Evolutionary conservation across 2,329 filamentous ascomycete genomes (phyloP), one percentile per base, ranked within the genome.

Genomic region (Penicillium sp.): DNA sequence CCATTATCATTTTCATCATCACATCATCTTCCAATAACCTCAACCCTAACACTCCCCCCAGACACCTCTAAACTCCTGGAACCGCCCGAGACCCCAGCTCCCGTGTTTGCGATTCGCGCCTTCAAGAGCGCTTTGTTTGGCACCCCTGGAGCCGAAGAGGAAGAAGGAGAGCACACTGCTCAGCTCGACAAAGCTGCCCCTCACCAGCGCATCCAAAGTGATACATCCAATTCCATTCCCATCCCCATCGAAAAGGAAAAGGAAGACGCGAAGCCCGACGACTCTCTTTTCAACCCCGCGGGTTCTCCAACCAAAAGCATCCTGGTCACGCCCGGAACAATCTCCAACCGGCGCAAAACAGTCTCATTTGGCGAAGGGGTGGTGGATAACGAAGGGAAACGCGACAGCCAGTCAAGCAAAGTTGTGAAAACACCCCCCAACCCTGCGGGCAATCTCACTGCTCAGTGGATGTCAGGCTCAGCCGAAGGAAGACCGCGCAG

Each of bases 101-200:
- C 85, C 43, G 78, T 87, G 19, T 89, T 89, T 67, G 85, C 85
- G 16, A 81, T 87, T 52, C 85, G 86, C 64, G 86, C 86, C 14
- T 86, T 88, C 71, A 86, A 84, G 64, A 83, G 85, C 56, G 83
- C 84, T 39, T 72, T 88, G 52, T 87, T 86, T 71, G 85, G 85
- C 23, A 87, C 85, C 0, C 85, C 85, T 13, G 80, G 81, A 19
- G 79, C 79, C 10, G 75, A 79, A 36, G 77, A 82, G 26, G 72
- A 73, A 64, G 72, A 73, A 64, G 71, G 9, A 65, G 63, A 65
- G 29, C 49, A 31, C 58, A 54, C 51, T 5, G 39, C 53, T 6
- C 55, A 56, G 19, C 56, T 51, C 47, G 63, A 60, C 11, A 46
- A 54, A 40, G 31, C 58, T 36, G 58, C 24, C 10, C 10, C 37